Evolutionary conservation across 306 rosid species (phyloP).

Genomic region (Amphicarpaea edgeworthii): DNA sequence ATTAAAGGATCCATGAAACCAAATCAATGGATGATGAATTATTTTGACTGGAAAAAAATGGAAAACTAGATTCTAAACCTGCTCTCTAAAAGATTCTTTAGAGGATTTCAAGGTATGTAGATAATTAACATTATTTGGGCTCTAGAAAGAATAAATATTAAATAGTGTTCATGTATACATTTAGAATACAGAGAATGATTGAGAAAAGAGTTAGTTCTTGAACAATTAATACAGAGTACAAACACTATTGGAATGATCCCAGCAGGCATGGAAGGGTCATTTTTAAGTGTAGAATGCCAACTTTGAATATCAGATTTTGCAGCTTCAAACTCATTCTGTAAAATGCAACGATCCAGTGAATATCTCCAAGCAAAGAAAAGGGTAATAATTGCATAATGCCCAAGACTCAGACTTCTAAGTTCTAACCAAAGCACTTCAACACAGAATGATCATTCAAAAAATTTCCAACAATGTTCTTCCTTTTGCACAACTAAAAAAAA

Average conservation of each 20-base stretch:
- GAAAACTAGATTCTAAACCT: slow-evolving; percentile 59
- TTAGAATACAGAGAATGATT: slow-evolving; percentile 1
- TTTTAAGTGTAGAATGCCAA: slow-evolving; percentile 86
- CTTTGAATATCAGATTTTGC: slow-evolving; percentile 85
- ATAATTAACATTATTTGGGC: slow-evolving; percentile 76
- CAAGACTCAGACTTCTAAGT: too few species aligned
- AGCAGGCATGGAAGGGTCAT: slow-evolving; percentile 67
- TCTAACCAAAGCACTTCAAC: too few species aligned
- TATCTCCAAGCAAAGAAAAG: slow-evolving; percentile 16
- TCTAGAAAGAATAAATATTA: slow-evolving; percentile 54
- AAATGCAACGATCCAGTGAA: slow-evolving; percentile 45
- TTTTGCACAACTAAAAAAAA: too few species aligned
- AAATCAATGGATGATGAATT: slow-evolving; percentile 18
- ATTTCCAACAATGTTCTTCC: too few species aligned
- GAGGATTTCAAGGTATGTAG: slow-evolving; percentile 86
- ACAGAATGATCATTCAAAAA: too few species aligned
- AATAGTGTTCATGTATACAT: slow-evolving; percentile 35
- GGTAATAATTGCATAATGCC: too few species aligned
- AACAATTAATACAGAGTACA: slow-evolving; percentile 24
- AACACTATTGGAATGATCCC: slow-evolving; percentile 85
- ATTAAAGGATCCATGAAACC: slow-evolving; percentile 32
- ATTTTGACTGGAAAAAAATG: neutral
- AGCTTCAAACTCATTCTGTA: slow-evolving; percentile 76
- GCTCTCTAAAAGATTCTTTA: slow-evolving; percentile 83
- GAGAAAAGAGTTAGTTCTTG: slow-evolving; percentile 10